Conservation (phyloP, 495 filamentous ascomycete genomes). For the Lasiosphaeria ovina region DNA sequence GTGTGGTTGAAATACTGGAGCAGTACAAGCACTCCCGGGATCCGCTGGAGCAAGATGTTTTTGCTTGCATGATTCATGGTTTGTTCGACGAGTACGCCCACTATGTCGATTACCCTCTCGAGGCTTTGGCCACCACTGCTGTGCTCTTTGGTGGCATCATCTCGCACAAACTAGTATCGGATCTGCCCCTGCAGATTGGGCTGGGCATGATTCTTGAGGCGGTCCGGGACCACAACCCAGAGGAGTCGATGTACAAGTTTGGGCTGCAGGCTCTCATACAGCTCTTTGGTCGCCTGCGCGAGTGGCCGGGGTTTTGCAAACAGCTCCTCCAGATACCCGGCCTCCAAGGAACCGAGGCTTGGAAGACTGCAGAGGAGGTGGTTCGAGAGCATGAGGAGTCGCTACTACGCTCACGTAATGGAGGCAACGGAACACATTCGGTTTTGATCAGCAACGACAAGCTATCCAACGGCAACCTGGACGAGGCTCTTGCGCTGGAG, state of each 20-base stretch:
- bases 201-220: conserved; percentile 95
- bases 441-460: conserved; percentile 15
- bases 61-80: conserved; percentile 97
- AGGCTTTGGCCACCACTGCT: conserved; percentile 90
- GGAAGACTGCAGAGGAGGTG: conserved; percentile 76
- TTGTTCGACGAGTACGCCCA: conserved; percentile 97
- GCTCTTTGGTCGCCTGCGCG: conserved; percentile 72
- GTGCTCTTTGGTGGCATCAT: conserved; percentile 98
- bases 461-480: conserved; percentile 64
- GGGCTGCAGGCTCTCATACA: conserved; percentile 95
- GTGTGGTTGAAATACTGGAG: conserved; percentile 77
- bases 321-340: conserved; percentile 75
- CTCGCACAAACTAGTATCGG: conserved; percentile 81
- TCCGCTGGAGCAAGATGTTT: conserved; percentile 83
- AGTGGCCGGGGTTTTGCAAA: conserved; percentile 89
- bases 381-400: conserved; percentile 62
- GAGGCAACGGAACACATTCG: conserved; percentile 22
- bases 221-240: conserved; percentile 74
- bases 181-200: conserved; percentile 85
- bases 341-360: conserved; percentile 80
- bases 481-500: conserved; percentile 57
- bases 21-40: conserved; percentile 82
- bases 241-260: conserved; percentile 95
- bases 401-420: conserved; percentile 44
- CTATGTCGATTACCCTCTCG: conserved; percentile 89